Conservation (phyloP, 495 filamentous ascomycete genomes). For the Penicillium subrubescens region DNA sequence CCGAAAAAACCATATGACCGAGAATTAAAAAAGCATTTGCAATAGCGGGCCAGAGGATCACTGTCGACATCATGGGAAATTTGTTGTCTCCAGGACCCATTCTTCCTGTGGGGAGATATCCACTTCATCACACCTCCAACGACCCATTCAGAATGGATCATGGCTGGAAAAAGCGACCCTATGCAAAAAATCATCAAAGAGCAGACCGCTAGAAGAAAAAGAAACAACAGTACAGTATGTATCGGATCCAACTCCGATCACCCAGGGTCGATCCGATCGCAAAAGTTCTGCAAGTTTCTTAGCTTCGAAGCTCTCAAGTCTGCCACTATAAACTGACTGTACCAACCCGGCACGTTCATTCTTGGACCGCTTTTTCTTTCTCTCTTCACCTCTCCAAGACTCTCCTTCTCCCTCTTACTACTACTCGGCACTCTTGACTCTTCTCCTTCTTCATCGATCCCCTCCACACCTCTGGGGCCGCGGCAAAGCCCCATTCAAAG, state of each 20-base stretch:
- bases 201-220: background rate
- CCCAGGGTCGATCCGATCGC: background rate
- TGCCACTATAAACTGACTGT: background rate
- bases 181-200: background rate
- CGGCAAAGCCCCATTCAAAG: slow-evolving; percentile 3
- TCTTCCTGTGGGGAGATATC: background rate
- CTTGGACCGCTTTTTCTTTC: slow-evolving; percentile 4
- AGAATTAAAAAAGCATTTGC: background rate
- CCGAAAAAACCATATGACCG: background rate
- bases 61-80: background rate
- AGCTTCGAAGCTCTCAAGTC: background rate
- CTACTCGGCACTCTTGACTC: background rate
- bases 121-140: background rate
- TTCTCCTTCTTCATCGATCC: background rate
- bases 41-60: background rate
- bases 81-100: background rate
- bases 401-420: background rate
- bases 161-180: background rate
- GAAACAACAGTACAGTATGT: background rate
- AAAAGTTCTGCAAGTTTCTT: background rate
- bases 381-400: background rate
- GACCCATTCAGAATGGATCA: background rate
- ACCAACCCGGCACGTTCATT: background rate
- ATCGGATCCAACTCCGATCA: background rate
- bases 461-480: background rate